A percentile compares a stretch with the other conserved stretches of the same genome.
Evolutionary conservation across 2,329 filamentous ascomycete genomes (phyloP).

Genomic region (Aureobasidium pullulans): DNA sequence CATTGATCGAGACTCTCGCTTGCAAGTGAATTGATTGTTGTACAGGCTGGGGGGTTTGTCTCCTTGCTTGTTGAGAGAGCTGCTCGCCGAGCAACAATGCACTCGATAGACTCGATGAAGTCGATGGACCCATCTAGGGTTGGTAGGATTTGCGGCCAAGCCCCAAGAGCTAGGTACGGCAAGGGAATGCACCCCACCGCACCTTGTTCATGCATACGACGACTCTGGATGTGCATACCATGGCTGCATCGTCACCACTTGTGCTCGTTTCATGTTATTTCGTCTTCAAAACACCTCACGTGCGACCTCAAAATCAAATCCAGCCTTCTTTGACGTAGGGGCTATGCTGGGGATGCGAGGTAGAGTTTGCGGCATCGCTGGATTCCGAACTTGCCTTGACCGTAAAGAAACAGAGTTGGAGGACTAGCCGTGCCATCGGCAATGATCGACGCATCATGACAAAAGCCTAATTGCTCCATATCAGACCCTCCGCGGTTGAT

Average conservation of each 20-base stretch:
- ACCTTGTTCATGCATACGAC: slow-evolving; percentile 1
- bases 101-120: slow-evolving; percentile 2
- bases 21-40: neutral
- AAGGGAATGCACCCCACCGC: neutral
- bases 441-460: slow-evolving; percentile 13
- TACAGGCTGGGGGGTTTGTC: neutral
- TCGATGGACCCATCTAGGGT: slow-evolving; percentile 4
- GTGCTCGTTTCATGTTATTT: neutral
- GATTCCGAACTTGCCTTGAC: neutral
- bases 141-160: slow-evolving; percentile 1
- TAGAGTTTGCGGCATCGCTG: neutral
- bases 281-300: neutral
- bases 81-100: neutral
- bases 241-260: neutral
- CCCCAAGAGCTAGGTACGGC: neutral
- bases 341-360: neutral
- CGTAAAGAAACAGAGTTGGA: neutral
- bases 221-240: slow-evolving; percentile 1
- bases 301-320: neutral
- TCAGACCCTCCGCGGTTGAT: slow-evolving; percentile 7
- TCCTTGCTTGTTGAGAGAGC: neutral
- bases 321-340: neutral
- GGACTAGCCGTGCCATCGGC: neutral
- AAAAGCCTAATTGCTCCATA: slow-evolving; percentile 6
- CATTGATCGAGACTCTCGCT: neutral